These are phyloP conservation scores for Carex scoparia DNA, from an alignment of 176 grass and related monocot genomes.

Conservation along the genomic window DNA sequence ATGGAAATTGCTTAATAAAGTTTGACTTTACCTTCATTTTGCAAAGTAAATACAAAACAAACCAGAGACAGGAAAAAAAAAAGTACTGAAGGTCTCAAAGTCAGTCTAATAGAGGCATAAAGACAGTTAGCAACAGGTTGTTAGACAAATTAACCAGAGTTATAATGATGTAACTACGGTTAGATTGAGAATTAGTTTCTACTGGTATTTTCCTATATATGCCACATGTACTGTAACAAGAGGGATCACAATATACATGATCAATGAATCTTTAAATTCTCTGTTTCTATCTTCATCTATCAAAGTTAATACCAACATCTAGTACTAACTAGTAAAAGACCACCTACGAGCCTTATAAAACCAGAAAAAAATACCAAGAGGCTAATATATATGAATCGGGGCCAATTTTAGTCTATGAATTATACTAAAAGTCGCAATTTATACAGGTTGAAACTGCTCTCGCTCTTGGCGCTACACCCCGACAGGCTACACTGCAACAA, in stretches of 20 bases:
- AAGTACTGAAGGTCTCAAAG: neutral
- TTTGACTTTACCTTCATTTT: neutral
- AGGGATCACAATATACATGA: too few species aligned
- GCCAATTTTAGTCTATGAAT: neutral
- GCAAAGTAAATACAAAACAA: neutral
- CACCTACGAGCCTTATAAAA: neutral
- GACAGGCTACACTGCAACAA: constrained; percentile 73
- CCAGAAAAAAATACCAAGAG: neutral
- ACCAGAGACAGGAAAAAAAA: neutral
- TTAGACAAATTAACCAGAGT: too few species aligned
- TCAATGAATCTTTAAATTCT: too few species aligned
- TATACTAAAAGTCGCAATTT: neutral
- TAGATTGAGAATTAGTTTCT: too few species aligned
- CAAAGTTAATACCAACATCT: neutral
- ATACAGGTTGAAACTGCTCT: constrained; percentile 77
- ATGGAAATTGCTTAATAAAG: neutral
- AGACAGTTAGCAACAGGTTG: too few species aligned
- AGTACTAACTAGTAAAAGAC: neutral
- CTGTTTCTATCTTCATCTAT: too few species aligned
- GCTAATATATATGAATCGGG: neutral
- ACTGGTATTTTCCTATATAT: too few species aligned
- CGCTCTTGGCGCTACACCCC: constrained; percentile 68
- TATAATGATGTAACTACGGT: too few species aligned
- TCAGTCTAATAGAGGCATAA: neutral
- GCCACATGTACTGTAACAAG: too few species aligned